Percentiles rank a stretch among this genome's conserved stretches.
phyloP scores from a whole-genome alignment of 2,329 filamentous ascomycete genomes.

The Aspergillus clavatus region DNA sequence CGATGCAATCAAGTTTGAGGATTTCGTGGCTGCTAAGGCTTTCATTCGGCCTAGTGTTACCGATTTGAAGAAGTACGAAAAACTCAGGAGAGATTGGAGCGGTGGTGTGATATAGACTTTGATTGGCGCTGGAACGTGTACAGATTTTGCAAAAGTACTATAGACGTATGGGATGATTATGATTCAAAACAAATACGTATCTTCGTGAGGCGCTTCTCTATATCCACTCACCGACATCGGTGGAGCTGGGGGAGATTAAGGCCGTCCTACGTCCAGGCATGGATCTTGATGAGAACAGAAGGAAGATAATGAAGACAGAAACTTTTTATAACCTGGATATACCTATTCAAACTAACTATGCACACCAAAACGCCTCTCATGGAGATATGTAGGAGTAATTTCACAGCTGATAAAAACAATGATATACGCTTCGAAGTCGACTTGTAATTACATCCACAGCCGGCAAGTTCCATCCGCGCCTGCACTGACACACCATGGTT shows the following conservation, averaged over 20 bases:
- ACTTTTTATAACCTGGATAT: conserved; percentile 30
- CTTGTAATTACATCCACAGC: conserved; percentile 65
- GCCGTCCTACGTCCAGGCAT: no score
- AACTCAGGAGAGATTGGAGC: conserved; percentile 48
- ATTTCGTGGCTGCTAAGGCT: conserved; percentile 39
- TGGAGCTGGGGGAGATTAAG: no score
- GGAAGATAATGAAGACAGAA: conserved; percentile 9
- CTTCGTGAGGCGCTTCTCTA: no score
- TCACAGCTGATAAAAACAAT: conserved; percentile 17
- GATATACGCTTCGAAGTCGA: conserved; percentile 19
- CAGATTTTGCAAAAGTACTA: not conserved
- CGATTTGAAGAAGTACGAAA: conserved; percentile 54
- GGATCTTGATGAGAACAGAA: conserved; percentile 3
- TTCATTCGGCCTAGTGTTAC: conserved; percentile 49
- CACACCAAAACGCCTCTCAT: conserved; percentile 24
- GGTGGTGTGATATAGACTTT: conserved; percentile 27
- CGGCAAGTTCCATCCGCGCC: conserved; percentile 91
- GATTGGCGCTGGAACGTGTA: not conserved
- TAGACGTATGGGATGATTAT: not conserved
- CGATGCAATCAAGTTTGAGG: conserved; percentile 44
- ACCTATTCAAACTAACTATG: conserved; percentile 21
- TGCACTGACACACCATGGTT: conserved; percentile 91
- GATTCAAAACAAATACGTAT: not conserved
- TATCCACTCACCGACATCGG: no score
- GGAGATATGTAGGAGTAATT: conserved; percentile 14